Conservation (phyloP, 2,329 filamentous ascomycete genomes). For the Colletotrichum brevisporum region DNA sequence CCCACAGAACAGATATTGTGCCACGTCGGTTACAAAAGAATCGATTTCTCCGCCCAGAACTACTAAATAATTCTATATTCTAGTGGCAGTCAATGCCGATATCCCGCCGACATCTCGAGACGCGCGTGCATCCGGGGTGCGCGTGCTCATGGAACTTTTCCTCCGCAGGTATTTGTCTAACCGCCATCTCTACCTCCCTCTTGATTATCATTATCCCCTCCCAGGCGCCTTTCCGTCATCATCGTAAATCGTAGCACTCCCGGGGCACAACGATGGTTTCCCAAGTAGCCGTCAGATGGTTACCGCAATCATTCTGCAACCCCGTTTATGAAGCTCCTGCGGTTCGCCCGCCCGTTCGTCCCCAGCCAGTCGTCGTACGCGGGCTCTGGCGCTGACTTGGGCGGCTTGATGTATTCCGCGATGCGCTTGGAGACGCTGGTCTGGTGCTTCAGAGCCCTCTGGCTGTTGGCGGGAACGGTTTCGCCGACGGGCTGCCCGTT, state of each 20-base stretch:
- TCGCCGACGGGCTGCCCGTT: slow-evolving; percentile 12
- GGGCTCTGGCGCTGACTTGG: slow-evolving; percentile 19
- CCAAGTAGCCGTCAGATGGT: neutral
- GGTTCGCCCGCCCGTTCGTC: slow-evolving; percentile 12
- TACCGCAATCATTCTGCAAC: slow-evolving; percentile 9
- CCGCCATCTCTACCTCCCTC: neutral
- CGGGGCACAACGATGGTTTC: neutral
- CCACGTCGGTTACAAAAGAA: no score
- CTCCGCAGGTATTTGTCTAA: neutral
- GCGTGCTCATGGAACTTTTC: no score
- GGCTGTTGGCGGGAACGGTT: neutral
- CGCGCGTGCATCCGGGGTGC: no score
- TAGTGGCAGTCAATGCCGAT: no score
- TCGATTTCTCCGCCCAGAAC: no score
- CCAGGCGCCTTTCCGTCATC: neutral
- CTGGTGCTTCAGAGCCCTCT: slow-evolving; percentile 43
- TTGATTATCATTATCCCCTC: neutral
- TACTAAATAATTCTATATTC: no score
- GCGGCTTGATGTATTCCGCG: slow-evolving; percentile 57
- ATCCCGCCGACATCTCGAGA: no score
- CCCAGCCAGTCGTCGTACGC: slow-evolving; percentile 25
- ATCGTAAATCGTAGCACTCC: neutral
- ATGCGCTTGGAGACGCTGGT: slow-evolving; percentile 60
- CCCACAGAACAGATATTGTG: no score
- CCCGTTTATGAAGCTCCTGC: slow-evolving; percentile 27